Base-by-base conservation (phyloP, 495 filamentous ascomycete species). In the Annulohypoxylon stygium region DNA sequence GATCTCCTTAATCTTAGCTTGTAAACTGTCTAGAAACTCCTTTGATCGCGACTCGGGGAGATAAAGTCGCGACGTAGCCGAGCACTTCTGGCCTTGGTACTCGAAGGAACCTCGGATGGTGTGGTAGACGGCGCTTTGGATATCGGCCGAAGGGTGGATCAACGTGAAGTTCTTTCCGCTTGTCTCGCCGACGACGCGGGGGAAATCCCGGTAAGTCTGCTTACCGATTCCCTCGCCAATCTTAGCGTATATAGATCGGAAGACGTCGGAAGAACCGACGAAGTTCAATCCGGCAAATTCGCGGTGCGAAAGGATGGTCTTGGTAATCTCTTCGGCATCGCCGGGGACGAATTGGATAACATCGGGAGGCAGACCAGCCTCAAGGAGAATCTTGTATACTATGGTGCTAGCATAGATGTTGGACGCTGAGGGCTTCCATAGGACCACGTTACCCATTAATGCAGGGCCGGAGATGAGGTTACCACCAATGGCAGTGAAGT, bases 1-100 rank as follows among this genome's bases (percentile, higher is more conserved):
- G n/a, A 47, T 47, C 4, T 47, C 43, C 43, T 47, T 47, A 47
- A 47, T 20, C n/a, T 47, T 47, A 9, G 43, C 4, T 20, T 47
- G 43, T 47, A 47, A 20, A n/a, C 43, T 20, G n/a, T 47, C 43
- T 20, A 47, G n/a, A n/a, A 47, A 47, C 43, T 47, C 43, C n/a
- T 47, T 47, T 0, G 43, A 47, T 14, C 43, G 43, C 2, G 43
- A 47, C 43, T 47, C 43, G 4, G 43, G 43, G 6, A 47, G 43
- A 5, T 47, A 47, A 20, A 47, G 43, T 47, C 43, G n/a, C 4
- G 43, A 47, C 6, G 43, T 47, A 47, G 43, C 43, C 1, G 43
- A 47, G 43, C 43, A 47, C 43, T 47, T 47, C 43, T 47, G 43
- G n/a, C 43, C 43, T 20, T 47, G 43, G 43, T 47, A 47, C 43